Evolutionary conservation across 164 flowering plant genomes (phyloP).

Genomic region (Macadamia tetraphylla): DNA sequence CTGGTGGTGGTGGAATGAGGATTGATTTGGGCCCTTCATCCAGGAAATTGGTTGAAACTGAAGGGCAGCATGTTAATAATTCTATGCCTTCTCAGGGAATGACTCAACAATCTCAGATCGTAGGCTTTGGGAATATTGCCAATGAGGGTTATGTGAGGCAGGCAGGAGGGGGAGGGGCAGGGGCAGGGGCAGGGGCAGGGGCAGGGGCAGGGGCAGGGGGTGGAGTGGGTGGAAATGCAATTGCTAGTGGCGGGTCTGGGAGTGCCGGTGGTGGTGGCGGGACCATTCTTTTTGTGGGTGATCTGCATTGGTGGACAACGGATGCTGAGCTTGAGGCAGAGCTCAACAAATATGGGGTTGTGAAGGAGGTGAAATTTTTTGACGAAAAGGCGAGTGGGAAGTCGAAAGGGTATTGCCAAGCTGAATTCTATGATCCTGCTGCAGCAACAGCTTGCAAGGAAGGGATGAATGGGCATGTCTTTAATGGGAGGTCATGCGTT

Average conservation of each 20-base stretch:
- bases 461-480: constrained; percentile 81
- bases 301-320: constrained; percentile 95
- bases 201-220: background rate
- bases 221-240: constrained; percentile 21
- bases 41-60: constrained; percentile 26
- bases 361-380: constrained; percentile 78
- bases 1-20: constrained; percentile 49
- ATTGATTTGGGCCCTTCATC: constrained; percentile 46
- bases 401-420: constrained; percentile 87
- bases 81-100: constrained; percentile 22
- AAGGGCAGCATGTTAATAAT: constrained; percentile 21
- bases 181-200: too few relatives aligned
- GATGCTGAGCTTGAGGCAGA: constrained; percentile 76
- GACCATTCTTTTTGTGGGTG: constrained; percentile 75
- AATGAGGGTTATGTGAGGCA: constrained; percentile 33
- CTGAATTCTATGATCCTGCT: constrained; percentile 69
- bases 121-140: constrained; percentile 21
- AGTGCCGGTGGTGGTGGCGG: constrained; percentile 36
- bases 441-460: constrained; percentile 79
- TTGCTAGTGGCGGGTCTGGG: constrained; percentile 17
- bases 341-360: constrained; percentile 65
- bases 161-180: constrained; percentile 4
- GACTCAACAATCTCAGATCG: constrained; percentile 23
- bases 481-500: constrained; percentile 83
- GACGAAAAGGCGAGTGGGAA: constrained; percentile 92